Conservation (phyloP, 179 eudicot species). For the Carnegiea gigantea region DNA sequence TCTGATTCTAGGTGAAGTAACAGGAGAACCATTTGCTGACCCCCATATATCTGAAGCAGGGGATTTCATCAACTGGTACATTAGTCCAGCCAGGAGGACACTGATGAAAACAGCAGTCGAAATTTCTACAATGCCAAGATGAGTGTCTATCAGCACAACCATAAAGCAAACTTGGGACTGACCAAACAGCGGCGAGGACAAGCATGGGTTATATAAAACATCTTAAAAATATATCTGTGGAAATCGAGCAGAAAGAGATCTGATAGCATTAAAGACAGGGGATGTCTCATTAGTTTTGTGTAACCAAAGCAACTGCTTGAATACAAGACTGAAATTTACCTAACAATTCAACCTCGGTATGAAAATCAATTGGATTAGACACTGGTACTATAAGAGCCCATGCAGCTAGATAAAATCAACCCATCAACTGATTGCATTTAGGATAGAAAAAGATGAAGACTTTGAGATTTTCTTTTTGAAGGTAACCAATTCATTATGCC, state of each 20-base stretch:
- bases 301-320: not conserved
- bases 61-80: conserved; percentile 41
- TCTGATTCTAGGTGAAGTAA: conserved; percentile 51
- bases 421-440: not conserved
- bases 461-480: not conserved
- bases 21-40: conserved; percentile 40
- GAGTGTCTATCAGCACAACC: not conserved
- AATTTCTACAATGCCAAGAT: conserved; percentile 23
- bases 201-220: not conserved
- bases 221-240: not conserved
- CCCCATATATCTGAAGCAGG: conserved; percentile 59
- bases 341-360: too few relatives aligned
- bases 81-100: conserved; percentile 29
- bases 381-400: not conserved
- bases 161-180: not conserved
- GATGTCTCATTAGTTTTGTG: not conserved
- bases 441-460: not conserved
- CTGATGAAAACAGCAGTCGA: conserved; percentile 18
- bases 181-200: not conserved
- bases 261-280: not conserved
- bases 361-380: too few relatives aligned
- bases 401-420: conserved; percentile 6
- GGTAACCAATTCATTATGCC: not conserved
- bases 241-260: not conserved
- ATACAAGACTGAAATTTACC: not conserved